Base-by-base conservation (phyloP, 441 rosid genomes). In the Gossypium davidsonii region DNA sequence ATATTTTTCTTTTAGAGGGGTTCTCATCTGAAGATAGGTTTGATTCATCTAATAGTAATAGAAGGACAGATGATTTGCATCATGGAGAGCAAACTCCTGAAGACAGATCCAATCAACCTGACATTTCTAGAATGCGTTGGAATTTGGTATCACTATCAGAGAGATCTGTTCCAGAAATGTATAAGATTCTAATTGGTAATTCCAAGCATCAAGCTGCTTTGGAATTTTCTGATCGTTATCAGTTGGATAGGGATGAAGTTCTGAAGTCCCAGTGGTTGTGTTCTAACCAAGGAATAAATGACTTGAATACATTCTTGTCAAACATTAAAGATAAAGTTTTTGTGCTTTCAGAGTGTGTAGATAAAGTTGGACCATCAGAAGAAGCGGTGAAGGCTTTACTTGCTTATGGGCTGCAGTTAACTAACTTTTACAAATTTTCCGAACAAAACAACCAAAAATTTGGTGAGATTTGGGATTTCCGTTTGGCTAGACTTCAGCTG, bases 131-230 rank as follows among this genome's bases (percentile, higher is more conserved):
- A 56, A 66, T 85, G 83, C 73, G 11, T 17, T 95, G 98, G 98
- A 91, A 81, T 53, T 83, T 92, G 84, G 79, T 86, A 78, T 89
- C 99, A 65, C 84, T 90, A 80, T 87, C 88, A 48, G 86, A 88
- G 89, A 95, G 82, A 85, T 87, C 98, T 70, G 71, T 93, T 76
- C 80, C 87, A 60, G 97, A 95, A 80, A 89, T 95, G 97, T 93
- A 89, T 76, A 84, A 75, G 70, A 81, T 88, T 65, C 84, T 95
- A 76, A 91, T 95, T 70, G 73, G 81, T 78, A 84, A 84, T 64
- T 76, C 79, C 77, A 79, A 88, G 53, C 88, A 90, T 81, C 75
- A 91, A 75, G 86, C 83, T 78, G 99, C 97, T 74, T 70, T 91
- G 84, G 84, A 87, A 61, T 89, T 95, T 86, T 95, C 98, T 59